A percentile compares a stretch with the other conserved stretches of the same genome.
These are phyloP conservation scores for Ottelia alismoides DNA, from an alignment of 106 monocot species.

Conservation along the genomic window DNA sequence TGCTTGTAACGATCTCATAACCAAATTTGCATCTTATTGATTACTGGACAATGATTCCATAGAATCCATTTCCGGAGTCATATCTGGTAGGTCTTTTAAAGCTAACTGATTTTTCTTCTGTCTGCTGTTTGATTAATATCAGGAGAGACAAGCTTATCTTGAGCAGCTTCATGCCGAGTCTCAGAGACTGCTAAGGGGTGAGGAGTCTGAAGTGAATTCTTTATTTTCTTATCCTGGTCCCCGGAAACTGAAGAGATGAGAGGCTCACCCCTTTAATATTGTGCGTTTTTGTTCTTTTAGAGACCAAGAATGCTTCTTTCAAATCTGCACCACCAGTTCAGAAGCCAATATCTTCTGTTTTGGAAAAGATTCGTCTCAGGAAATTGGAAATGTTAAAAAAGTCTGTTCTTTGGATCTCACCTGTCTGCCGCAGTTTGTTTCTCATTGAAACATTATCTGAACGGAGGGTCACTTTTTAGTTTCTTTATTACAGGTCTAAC, in stretches of 20 bases:
- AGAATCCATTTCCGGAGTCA: too few species aligned
- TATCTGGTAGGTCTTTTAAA: too few species aligned
- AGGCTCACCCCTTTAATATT: neutral
- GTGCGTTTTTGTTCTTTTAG: slow-evolving; percentile 19
- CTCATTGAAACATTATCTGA: neutral
- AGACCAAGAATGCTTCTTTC: slow-evolving; percentile 82
- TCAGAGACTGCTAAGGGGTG: slow-evolving; percentile 75
- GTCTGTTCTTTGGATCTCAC: slow-evolving; percentile 13
- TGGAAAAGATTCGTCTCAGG: slow-evolving; percentile 75
- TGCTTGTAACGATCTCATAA: too few species aligned
- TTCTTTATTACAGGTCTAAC: slow-evolving; percentile 2
- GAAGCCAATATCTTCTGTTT: slow-evolving; percentile 82
- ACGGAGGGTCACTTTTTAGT: neutral
- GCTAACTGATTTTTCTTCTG: too few species aligned
- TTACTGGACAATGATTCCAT: too few species aligned
- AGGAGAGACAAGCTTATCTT: slow-evolving; percentile 68
- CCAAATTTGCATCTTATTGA: too few species aligned
- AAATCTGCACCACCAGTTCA: slow-evolving; percentile 39
- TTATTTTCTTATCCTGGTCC: too few species aligned
- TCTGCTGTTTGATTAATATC: too few species aligned
- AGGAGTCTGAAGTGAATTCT: neutral
- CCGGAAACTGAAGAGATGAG: slow-evolving; percentile 1
- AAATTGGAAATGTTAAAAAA: slow-evolving; percentile 53
- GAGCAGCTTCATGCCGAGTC: slow-evolving; percentile 67
- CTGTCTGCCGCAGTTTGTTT: neutral